phyloP scores from a whole-genome alignment of 768 basidiomycete species.

The Zangia roseola region DNA sequence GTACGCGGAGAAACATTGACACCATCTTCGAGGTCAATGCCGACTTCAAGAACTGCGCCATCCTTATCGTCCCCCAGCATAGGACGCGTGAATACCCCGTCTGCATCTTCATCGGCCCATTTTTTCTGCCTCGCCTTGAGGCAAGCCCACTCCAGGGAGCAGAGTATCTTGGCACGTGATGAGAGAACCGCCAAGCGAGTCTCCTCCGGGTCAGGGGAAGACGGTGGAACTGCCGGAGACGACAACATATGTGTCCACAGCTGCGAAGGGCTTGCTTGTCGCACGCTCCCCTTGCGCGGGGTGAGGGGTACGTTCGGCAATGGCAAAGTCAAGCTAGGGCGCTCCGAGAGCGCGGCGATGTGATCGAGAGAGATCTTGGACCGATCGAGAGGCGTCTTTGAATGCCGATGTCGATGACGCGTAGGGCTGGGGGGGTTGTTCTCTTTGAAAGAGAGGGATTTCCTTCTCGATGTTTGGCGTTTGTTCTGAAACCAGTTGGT shows the following conservation, averaged over 20 bases:
- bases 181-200: constrained; percentile 25
- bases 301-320: constrained; percentile 21
- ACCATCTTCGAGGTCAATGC: constrained; percentile 14
- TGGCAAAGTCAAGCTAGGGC: constrained; percentile 19
- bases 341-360: constrained; percentile 31
- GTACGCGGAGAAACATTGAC: constrained; percentile 5
- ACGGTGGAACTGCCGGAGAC: constrained; percentile 22
- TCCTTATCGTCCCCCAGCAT: constrained; percentile 10
- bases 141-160: constrained; percentile 75
- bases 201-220: constrained; percentile 23
- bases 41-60: constrained; percentile 14
- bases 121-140: constrained; percentile 41
- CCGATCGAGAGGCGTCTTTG: constrained; percentile 20
- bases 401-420: constrained; percentile 5
- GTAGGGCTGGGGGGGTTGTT: constrained; percentile 19
- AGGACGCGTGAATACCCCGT: constrained; percentile 7
- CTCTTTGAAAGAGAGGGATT: constrained; percentile 21
- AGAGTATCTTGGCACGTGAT: constrained; percentile 40
- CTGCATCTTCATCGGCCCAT: constrained; percentile 23
- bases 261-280: constrained; percentile 16
- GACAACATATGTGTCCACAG: constrained; percentile 33
- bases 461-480: constrained; percentile 49
- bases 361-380: constrained; percentile 31
- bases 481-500: constrained; percentile 86
- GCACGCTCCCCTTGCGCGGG: constrained; percentile 24